Evolutionary conservation across 768 basidiomycete species (phyloP).

Genomic region (Kockovaella imperatae): DNA sequence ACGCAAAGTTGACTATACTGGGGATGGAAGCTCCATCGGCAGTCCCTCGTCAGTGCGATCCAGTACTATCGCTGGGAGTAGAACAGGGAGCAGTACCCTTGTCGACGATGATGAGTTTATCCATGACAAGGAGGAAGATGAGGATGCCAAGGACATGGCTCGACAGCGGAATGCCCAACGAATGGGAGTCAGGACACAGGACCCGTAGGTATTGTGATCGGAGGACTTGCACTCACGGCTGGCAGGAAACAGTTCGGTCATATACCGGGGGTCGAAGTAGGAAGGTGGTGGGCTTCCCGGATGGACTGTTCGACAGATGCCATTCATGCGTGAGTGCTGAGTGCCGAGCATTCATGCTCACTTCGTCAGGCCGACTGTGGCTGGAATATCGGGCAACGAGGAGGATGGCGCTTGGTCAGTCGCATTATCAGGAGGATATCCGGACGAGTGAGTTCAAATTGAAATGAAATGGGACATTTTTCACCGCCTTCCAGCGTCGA

Average conservation of each 20-base stretch:
- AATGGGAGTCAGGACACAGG: slow-evolving; percentile 36
- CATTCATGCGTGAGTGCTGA: slow-evolving; percentile 68
- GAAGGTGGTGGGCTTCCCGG: slow-evolving; percentile 68
- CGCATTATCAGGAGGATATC: slow-evolving; percentile 66
- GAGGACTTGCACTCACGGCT: slow-evolving; percentile 8
- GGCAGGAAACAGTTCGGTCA: slow-evolving; percentile 60
- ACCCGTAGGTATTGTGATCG: slow-evolving; percentile 28
- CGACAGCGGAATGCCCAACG: slow-evolving; percentile 20
- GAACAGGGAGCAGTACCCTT: background rate
- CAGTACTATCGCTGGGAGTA: background rate
- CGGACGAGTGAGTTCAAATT: slow-evolving; percentile 27
- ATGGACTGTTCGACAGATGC: slow-evolving; percentile 68
- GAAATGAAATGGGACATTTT: too few relatives aligned
- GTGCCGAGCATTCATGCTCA: background rate
- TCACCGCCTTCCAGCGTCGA: slow-evolving; percentile 18
- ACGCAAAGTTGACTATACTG: slow-evolving; percentile 4
- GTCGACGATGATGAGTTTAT: background rate
- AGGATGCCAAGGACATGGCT: background rate
- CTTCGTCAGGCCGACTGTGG: slow-evolving; percentile 63
- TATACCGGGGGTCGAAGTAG: slow-evolving; percentile 71
- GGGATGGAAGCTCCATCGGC: background rate
- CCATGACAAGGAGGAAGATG: background rate
- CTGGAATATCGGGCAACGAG: slow-evolving; percentile 62
- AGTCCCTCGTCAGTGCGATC: background rate
- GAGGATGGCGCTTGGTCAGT: slow-evolving; percentile 69